A percentile compares a stretch with the other conserved stretches of the same genome.
Conservation (phyloP, 2,329 filamentous ascomycete species). For the Trichoderma atroviride region DNA sequence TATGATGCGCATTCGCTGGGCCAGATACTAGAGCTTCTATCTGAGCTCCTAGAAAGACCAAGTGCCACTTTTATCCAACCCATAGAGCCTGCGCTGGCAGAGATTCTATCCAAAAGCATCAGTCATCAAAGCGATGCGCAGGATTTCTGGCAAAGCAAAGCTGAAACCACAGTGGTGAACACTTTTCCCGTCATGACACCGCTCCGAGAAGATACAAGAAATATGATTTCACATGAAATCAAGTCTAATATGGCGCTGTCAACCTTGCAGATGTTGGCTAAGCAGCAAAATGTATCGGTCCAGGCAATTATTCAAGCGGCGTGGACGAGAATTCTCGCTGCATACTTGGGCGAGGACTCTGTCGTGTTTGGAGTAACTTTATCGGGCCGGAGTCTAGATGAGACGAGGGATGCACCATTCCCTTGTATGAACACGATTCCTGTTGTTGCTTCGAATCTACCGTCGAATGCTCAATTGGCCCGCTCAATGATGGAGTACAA, state of each 20-base stretch:
- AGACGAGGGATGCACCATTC: slow-evolving; percentile 64
- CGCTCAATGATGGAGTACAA: slow-evolving; percentile 67
- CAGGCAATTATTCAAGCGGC: slow-evolving; percentile 76
- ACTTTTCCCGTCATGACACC: slow-evolving; percentile 79
- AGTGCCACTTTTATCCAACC: slow-evolving; percentile 24
- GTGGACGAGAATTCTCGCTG: slow-evolving; percentile 74
- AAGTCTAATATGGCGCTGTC: slow-evolving; percentile 44
- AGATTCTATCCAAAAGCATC: slow-evolving; percentile 45
- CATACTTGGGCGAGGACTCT: slow-evolving; percentile 73
- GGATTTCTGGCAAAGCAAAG: slow-evolving; percentile 65
- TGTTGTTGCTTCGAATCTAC: slow-evolving; percentile 59
- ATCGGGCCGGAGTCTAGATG: slow-evolving; percentile 69
- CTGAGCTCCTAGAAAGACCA: slow-evolving; percentile 33
- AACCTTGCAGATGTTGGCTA: slow-evolving; percentile 59
- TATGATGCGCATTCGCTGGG: slow-evolving; percentile 81
- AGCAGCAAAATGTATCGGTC: slow-evolving; percentile 64
- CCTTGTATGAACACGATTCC: slow-evolving; percentile 85
- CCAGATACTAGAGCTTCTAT: slow-evolving; percentile 64
- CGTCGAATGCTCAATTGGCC: slow-evolving; percentile 61
- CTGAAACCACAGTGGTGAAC: slow-evolving; percentile 59
- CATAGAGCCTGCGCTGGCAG: slow-evolving; percentile 44
- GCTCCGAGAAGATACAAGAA: slow-evolving; percentile 45
- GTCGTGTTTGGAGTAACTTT: slow-evolving; percentile 81
- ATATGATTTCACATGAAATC: slow-evolving; percentile 40
- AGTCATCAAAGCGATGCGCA: slow-evolving; percentile 41